Evolutionary conservation across 192 early-diverging fungal genomes (phyloP).

Genomic region (Helicostylum pulchrum): DNA sequence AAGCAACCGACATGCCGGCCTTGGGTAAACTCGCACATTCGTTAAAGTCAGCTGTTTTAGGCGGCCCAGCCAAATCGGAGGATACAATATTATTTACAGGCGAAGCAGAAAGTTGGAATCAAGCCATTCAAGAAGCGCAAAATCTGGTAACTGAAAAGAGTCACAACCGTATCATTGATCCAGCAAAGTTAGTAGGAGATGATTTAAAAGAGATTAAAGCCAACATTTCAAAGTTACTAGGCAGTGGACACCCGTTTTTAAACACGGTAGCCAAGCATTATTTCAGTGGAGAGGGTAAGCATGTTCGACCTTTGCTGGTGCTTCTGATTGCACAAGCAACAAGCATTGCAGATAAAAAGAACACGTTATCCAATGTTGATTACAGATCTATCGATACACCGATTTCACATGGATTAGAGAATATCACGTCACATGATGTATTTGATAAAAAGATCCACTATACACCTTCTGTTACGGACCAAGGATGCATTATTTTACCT

Average conservation of each 20-base stretch:
- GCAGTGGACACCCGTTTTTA: slow-evolving; percentile 86
- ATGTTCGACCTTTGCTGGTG: slow-evolving; percentile 89
- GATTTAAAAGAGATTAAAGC: slow-evolving; percentile 83
- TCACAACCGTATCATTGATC: slow-evolving; percentile 54
- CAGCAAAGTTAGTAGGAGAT: slow-evolving; percentile 72
- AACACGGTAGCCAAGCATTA: slow-evolving; percentile 89
- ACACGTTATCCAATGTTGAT: slow-evolving; percentile 38
- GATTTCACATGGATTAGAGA: slow-evolving; percentile 47
- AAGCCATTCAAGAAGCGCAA: slow-evolving; percentile 54
- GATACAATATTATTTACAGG: slow-evolving; percentile 25
- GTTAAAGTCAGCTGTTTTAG: too few relatives aligned
- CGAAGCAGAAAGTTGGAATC: slow-evolving; percentile 41
- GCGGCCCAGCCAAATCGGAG: not conserved
- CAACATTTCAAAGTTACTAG: slow-evolving; percentile 81
- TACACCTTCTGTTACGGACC: slow-evolving; percentile 25
- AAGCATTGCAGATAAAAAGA: slow-evolving; percentile 57
- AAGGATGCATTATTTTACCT: slow-evolving; percentile 63
- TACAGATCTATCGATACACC: slow-evolving; percentile 61
- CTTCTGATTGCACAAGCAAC: slow-evolving; percentile 88
- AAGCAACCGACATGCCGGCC: too few relatives aligned
- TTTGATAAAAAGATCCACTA: slow-evolving; percentile 21
- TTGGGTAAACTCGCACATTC: too few relatives aligned
- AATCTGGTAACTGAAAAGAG: slow-evolving; percentile 34
- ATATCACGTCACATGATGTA: slow-evolving; percentile 10
- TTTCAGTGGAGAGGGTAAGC: slow-evolving; percentile 82